Conservation (phyloP, 2,329 filamentous ascomycete genomes). For the Aspergillus neotritici region DNA sequence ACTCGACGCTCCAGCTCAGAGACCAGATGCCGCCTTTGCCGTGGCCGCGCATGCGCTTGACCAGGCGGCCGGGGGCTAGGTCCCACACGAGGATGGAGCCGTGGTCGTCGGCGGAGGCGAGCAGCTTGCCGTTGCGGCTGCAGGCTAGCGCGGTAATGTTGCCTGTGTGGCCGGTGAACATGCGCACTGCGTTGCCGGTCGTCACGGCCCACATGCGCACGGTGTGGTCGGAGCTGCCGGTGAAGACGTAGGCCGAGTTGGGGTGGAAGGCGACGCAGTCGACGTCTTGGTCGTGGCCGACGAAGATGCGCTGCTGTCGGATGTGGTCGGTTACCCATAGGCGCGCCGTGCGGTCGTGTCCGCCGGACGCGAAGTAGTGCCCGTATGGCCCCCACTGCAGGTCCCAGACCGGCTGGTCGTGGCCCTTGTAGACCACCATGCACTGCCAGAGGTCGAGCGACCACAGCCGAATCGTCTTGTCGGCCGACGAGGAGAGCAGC, state of each 20-base stretch:
- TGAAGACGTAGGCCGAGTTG: conserved; percentile 90
- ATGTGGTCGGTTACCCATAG: conserved; percentile 92
- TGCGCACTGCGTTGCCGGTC: conserved; percentile 77
- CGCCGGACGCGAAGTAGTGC: conserved; percentile 86
- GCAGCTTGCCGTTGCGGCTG: conserved; percentile 76
- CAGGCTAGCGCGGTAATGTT: conserved; percentile 81
- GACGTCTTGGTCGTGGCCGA: conserved; percentile 90
- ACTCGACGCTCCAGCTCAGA: conserved; percentile 88
- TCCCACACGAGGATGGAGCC: conserved; percentile 96
- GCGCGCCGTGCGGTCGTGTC: conserved; percentile 83
- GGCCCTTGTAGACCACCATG: conserved; percentile 87
- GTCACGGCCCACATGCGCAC: conserved; percentile 97
- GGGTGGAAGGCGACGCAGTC: conserved; percentile 90
- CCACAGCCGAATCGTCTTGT: conserved; percentile 87
- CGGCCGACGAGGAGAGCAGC: conserved; percentile 79
- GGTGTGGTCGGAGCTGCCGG: conserved; percentile 85
- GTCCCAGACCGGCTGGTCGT: conserved; percentile 83
- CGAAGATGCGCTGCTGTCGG: conserved; percentile 77
- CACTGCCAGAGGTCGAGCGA: conserved; percentile 88
- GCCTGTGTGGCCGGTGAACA: conserved; percentile 87
- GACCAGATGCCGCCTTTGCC: conserved; percentile 91
- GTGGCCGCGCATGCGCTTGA: conserved; percentile 92
- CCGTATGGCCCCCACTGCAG: conserved; percentile 87
- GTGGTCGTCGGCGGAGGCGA: conserved; percentile 84
- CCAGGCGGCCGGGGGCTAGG: conserved; percentile 72